Evolutionary conservation across 139 green algal genomes (phyloP), one percentile per base, ranked within the genome.

Genomic region (Micractinium conductrix): DNA sequence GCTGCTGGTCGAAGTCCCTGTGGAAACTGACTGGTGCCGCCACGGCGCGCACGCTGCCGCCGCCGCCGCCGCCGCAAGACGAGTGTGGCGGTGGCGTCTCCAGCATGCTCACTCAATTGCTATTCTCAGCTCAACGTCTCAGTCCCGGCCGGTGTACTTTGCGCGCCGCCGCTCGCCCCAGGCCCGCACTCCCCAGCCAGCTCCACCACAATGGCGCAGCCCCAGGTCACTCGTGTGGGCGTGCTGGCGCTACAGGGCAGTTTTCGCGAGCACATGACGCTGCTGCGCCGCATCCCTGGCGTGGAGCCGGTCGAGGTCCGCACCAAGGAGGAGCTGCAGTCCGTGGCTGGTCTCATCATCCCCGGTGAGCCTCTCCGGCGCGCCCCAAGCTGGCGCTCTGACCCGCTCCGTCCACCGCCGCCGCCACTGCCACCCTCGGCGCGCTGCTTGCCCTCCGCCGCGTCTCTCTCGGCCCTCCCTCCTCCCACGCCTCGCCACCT

Each of bases 231-330:
- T 24, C 84, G 83, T 5, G 86, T 97, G 1, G 96, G 96, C 22
- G 96, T 98, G n/a, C 85, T 98, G 24, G 95, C 95, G 2, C 87
- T 98, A 40, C 96, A 99, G 81, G 96, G 96, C 9, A 95, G 92
- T 0, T 99, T 98, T 88, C 78, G 92, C 0, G 96, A 99, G 90
- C 96, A 99, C 88, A 92, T 96, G 74, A 81, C 90, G 0, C 81
- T 92, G 38, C 83, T 99, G 50, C 37, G 81, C 28, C 85, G 84
- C 44, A 78, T 97, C 1, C 63, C 86, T 1, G 90, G 88, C 40
- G 96, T 97, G 22, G 50, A 91, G n/a, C 91, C 90, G 0, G 83
- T 97, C 1, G 96, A 99, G 79, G 93, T 99, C 0, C 91, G 96
- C 33, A 98, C 91, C 4, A 91, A 91, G 74, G 92, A 95, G 71